phyloP scores from a whole-genome alignment of 225 moss, liverwort and hornwort species.

The Sphagnum tenellum region DNA sequence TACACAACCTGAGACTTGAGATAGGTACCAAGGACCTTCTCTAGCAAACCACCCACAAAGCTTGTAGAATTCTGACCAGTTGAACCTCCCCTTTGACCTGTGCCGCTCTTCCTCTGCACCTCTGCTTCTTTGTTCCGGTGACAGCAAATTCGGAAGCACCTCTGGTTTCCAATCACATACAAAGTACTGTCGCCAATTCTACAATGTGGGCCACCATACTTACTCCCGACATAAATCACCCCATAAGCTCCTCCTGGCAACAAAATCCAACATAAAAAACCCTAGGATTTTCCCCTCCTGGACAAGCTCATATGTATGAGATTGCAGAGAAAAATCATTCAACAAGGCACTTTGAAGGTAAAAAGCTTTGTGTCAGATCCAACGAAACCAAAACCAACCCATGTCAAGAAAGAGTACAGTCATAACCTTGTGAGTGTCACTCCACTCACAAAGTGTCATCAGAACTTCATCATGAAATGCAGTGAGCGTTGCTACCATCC shows the following conservation, averaged over 20 bases:
- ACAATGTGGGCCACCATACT: neutral
- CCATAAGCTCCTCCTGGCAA: neutral
- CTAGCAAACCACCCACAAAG: constrained; percentile 32
- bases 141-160: neutral
- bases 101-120: constrained; percentile 8
- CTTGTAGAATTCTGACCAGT: constrained; percentile 13
- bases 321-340: too few species aligned
- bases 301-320: too few species aligned
- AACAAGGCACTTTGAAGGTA: too few species aligned
- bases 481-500: too few species aligned
- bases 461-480: too few species aligned
- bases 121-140: constrained; percentile 23
- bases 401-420: too few species aligned
- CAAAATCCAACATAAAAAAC: too few species aligned
- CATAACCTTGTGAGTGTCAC: too few species aligned
- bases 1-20: constrained; percentile 37
- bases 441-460: too few species aligned
- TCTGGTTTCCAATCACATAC: neutral
- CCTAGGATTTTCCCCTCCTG: too few species aligned
- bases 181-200: neutral
- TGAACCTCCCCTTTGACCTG: constrained; percentile 10
- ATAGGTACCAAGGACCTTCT: constrained; percentile 36
- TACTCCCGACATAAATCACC: neutral
- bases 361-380: too few species aligned
- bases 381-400: too few species aligned